These are phyloP conservation scores for Symbiotaphrina buchneri DNA, from an alignment of 495 filamentous ascomycete species.

Conservation along the genomic window DNA sequence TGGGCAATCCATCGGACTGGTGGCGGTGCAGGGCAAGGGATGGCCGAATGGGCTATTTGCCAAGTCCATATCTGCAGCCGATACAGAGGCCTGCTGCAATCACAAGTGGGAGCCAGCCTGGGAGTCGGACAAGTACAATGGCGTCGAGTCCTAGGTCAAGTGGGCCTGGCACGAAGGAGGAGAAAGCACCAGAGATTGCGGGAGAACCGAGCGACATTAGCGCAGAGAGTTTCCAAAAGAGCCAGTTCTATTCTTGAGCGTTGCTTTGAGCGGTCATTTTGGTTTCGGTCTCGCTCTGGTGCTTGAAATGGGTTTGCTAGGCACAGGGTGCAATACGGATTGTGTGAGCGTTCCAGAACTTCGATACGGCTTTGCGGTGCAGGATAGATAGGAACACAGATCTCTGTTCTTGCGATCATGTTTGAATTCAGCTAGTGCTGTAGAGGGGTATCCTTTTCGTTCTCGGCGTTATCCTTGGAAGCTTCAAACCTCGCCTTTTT, in stretches of 20 bases:
- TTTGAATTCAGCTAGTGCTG: too few species aligned
- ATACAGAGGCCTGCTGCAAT: constrained; percentile 42
- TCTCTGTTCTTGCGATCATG: too few species aligned
- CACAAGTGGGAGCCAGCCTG: constrained; percentile 14
- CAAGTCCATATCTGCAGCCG: constrained; percentile 68
- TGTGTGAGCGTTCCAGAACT: too few species aligned
- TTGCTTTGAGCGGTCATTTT: background rate
- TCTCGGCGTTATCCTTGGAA: too few species aligned
- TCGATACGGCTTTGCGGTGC: too few species aligned
- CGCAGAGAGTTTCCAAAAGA: constrained; percentile 78
- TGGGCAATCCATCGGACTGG: constrained; percentile 86
- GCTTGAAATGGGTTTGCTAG: too few species aligned
- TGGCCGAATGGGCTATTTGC: constrained; percentile 76
- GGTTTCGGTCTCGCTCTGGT: too few species aligned
- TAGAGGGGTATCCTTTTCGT: too few species aligned
- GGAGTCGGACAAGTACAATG: constrained; percentile 25
- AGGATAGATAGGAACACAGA: too few species aligned
- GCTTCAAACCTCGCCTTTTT: too few species aligned
- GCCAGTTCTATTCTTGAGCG: constrained; percentile 51
- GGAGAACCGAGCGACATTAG: constrained; percentile 30
- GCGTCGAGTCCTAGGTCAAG: constrained; percentile 33
- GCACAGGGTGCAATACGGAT: too few species aligned
- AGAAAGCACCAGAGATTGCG: constrained; percentile 13
- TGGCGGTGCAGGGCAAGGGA: constrained; percentile 92
- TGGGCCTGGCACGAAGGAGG: constrained; percentile 10